Conservation (phyloP, 169 alveolate genomes). For the Plasmodium chabaudi region DNA sequence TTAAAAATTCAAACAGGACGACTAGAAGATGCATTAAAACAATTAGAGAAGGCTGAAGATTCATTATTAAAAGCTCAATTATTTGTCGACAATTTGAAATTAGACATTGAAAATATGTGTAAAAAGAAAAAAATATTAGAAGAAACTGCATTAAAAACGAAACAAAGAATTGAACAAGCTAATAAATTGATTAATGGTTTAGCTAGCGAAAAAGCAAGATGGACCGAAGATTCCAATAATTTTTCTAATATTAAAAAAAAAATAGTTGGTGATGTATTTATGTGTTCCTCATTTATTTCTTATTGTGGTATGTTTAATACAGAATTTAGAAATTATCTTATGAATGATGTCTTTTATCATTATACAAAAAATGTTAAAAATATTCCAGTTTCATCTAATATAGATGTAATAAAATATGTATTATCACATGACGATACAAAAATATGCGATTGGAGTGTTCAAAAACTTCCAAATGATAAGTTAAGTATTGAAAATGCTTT, state of each 20-base stretch:
- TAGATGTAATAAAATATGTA: slow-evolving; percentile 67
- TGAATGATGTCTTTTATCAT: slow-evolving; percentile 90
- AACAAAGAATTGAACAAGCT: slow-evolving; percentile 95
- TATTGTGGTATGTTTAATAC: slow-evolving; percentile 97
- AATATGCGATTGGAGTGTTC: slow-evolving; percentile 81
- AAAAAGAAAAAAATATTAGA: slow-evolving; percentile 92
- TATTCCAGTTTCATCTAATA: slow-evolving; percentile 83
- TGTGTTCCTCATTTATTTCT: slow-evolving; percentile 93
- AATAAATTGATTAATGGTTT: slow-evolving; percentile 94
- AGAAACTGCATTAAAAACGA: slow-evolving; percentile 92
- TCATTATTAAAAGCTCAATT: slow-evolving; percentile 92
- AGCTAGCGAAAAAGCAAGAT: slow-evolving; percentile 94
- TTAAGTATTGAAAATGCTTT: slow-evolving; percentile 88
- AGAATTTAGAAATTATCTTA: slow-evolving; percentile 93
- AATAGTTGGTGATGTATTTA: slow-evolving; percentile 95
- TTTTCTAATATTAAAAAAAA: slow-evolving; percentile 92
- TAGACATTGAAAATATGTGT: slow-evolving; percentile 91
- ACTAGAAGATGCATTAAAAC: slow-evolving; percentile 92
- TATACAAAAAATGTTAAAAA: slow-evolving; percentile 89
- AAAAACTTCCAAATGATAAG: slow-evolving; percentile 86
- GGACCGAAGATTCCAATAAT: slow-evolving; percentile 94
- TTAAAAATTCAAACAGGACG: slow-evolving; percentile 92
- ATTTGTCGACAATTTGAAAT: slow-evolving; percentile 90
- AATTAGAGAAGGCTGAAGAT: slow-evolving; percentile 92
- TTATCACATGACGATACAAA: slow-evolving; percentile 61